Percentiles rank a stretch among this genome's conserved stretches.
Evolutionary conservation across 2,329 filamentous ascomycete species (phyloP).

Genomic region (Pseudogymnoascus sp.): DNA sequence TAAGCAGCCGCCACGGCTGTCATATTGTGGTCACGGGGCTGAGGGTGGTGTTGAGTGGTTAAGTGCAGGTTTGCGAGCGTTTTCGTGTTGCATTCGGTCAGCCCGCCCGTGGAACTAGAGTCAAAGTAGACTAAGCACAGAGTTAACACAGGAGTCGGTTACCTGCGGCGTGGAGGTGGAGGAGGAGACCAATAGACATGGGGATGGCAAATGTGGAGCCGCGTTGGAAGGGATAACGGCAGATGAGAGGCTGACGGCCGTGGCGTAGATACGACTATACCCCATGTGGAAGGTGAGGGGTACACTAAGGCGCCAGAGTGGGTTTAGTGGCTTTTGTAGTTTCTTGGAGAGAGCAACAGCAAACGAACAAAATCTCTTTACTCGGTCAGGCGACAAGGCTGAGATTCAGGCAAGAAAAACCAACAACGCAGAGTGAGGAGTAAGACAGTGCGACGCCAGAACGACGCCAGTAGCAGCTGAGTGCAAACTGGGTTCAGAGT

Average conservation of each 20-base stretch:
- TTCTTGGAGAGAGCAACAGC: conserved; percentile 7
- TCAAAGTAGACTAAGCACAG: neutral
- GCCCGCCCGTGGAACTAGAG: neutral
- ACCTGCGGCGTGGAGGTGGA: conserved; percentile 6
- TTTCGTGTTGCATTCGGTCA: neutral
- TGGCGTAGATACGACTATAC: neutral
- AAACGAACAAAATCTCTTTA: neutral
- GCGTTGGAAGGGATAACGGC: neutral
- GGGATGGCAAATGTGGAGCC: neutral
- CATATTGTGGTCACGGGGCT: neutral
- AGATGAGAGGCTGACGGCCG: neutral
- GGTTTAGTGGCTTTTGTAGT: neutral
- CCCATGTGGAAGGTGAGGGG: conserved; percentile 2
- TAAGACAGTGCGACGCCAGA: no score
- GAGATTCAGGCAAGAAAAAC: neutral
- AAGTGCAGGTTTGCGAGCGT: neutral
- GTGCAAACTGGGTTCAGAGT: no score
- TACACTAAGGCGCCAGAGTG: neutral
- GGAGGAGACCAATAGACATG: neutral
- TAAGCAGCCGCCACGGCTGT: neutral
- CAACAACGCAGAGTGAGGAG: neutral
- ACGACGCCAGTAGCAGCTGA: no score
- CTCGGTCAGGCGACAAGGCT: neutral
- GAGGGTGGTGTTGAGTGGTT: neutral
- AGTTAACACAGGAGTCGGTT: neutral